Evolutionary conservation across 495 filamentous ascomycete genomes (phyloP), one percentile per base, ranked within the genome.

Genomic region (Lasiosphaeria ovina): DNA sequence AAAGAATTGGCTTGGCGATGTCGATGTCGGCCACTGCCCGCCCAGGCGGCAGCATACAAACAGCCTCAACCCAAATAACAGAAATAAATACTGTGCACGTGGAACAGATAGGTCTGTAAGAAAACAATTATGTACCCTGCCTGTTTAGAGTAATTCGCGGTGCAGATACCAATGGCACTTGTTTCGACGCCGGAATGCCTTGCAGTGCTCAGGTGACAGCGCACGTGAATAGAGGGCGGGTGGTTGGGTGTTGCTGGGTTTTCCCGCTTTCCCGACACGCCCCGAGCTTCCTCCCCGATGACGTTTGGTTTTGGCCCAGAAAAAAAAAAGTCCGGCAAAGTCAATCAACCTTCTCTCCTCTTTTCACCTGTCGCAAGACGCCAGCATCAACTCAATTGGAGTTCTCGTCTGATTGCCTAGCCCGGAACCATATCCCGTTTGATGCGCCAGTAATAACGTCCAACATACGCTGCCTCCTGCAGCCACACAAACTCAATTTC

Each of bases 251-350:
- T n/a, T n/a, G 12, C 6, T n/a, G 12, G 44, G 12, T 47, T 9
- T 42, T 42, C 14, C 14, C 14, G 14, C 38, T 14, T 0, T 14
- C 38, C 7, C 7, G 14, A n/a, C 12, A 11, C 16, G 44, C 12
- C 44, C 44, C 44, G 44, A 47, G 44, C 44, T 11, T 47, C 44
- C 44, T 47, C 3, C 40, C 51, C 62, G 42, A 57, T 65, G 62
- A 61, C 58, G 62, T 58, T 55, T 14, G 47, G 35, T 17, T 33
- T 17, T 38, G 34, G 33, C 34, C 58, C 58, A 24, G 38, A 42
- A 3, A 47, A 47, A 47, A 47, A 47, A 47, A 47, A 14, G 44
- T 8, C 50, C 59, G 63, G 60, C 63, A 66, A 62, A 56, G 50
- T 44, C 24, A 42, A 5, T 47, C 44, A 47, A 47, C 16, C 44